A percentile compares a stretch with the other conserved stretches of the same genome.
These are phyloP conservation scores for Stenocarpella maydis DNA, from an alignment of 2,329 filamentous ascomycete genomes.

Conservation along the genomic window DNA sequence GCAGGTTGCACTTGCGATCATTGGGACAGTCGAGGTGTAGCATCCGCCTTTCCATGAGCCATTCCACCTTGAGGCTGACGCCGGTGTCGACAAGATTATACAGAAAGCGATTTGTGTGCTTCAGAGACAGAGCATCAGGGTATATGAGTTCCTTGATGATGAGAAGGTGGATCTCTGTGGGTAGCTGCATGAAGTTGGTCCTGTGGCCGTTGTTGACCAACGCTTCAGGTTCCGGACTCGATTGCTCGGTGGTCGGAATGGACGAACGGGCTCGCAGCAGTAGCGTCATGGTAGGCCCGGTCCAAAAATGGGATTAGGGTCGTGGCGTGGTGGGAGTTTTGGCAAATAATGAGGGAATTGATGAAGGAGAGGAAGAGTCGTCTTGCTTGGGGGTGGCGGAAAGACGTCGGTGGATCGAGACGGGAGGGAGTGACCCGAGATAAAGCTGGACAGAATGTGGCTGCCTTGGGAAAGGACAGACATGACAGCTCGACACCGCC, in stretches of 20 bases:
- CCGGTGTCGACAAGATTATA: constrained; percentile 72
- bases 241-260: neutral
- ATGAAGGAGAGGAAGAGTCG: too few relatives aligned
- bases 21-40: constrained; percentile 73
- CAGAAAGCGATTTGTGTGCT: constrained; percentile 71
- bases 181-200: constrained; percentile 59
- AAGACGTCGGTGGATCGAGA: neutral
- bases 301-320: neutral
- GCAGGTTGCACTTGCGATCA: constrained; percentile 62
- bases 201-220: neutral
- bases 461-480: constrained; percentile 31
- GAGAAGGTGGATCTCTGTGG: constrained; percentile 72
- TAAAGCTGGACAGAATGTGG: constrained; percentile 1
- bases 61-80: constrained; percentile 71
- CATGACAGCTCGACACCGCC: neutral
- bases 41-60: constrained; percentile 70
- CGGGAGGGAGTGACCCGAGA: neutral
- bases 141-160: constrained; percentile 70
- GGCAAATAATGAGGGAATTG: neutral
- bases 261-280: neutral
- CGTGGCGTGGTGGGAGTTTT: too few relatives aligned
- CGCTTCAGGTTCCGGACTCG: neutral
- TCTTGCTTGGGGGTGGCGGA: neutral
- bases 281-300: constrained; percentile 11
- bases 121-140: constrained; percentile 75